A percentile compares a stretch with the other conserved stretches of the same genome.
phyloP scores from a whole-genome alignment of 129 eudicot species.

The Logfia minima region DNA sequence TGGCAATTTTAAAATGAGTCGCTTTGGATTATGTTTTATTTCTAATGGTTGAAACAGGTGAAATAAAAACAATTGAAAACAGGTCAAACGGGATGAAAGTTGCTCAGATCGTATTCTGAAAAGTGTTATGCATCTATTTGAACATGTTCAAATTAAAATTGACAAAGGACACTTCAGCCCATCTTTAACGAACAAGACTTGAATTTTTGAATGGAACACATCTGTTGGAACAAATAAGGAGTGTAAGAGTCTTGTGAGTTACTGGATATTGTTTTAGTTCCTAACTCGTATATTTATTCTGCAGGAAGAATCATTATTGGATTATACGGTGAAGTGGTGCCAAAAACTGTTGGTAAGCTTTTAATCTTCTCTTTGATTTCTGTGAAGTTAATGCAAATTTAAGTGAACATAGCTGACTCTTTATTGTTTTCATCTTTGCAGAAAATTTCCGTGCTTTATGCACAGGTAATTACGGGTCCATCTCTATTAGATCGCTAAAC shows the following conservation, averaged over 20 bases:
- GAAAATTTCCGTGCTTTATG: slow-evolving; percentile 82
- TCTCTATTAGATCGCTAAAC: not conserved
- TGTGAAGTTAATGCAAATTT: not conserved
- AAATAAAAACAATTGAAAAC: not conserved
- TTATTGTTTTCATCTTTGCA: slow-evolving; percentile 40
- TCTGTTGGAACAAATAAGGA: not conserved
- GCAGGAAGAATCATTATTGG: slow-evolving; percentile 92
- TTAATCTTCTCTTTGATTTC: not conserved
- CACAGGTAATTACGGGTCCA: slow-evolving; percentile 52
- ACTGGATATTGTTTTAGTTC: slow-evolving; percentile 9
- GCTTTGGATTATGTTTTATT: not conserved
- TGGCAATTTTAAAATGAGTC: not conserved
- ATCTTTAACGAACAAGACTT: not conserved
- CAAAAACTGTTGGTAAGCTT: slow-evolving; percentile 74
- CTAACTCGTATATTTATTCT: not conserved
- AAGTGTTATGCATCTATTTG: not conserved
- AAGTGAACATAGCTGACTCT: slow-evolving; percentile 3
- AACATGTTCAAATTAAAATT: not conserved
- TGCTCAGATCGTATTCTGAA: not conserved
- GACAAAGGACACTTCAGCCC: not conserved
- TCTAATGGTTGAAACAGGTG: not conserved
- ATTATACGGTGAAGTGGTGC: slow-evolving; percentile 80
- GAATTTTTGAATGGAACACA: not conserved
- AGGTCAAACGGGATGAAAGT: not conserved
- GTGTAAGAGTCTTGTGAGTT: not conserved